Evolutionary conservation across 805 yeast species (phyloP).

Genomic region (Isabelozyma heimii): DNA sequence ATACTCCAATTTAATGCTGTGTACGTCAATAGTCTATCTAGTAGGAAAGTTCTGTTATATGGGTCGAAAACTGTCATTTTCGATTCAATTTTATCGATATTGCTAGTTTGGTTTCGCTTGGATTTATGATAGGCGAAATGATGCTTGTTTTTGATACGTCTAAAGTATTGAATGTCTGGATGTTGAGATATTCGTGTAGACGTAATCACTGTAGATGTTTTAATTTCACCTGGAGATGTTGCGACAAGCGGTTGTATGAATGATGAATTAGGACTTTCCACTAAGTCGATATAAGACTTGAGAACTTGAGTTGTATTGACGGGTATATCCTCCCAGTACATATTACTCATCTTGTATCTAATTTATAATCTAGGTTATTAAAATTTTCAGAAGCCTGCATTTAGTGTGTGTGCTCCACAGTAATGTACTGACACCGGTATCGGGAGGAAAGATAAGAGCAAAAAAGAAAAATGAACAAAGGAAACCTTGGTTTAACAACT

Average conservation of each 20-base stretch:
- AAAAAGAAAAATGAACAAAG: too few relatives aligned
- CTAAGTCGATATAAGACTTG: slow-evolving; percentile 19
- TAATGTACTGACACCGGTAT: neutral
- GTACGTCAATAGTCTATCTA: slow-evolving; percentile 43
- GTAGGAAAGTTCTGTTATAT: slow-evolving; percentile 28
- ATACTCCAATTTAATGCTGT: slow-evolving; percentile 48
- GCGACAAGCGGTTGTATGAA: neutral
- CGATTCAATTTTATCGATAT: slow-evolving; percentile 10
- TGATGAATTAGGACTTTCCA: slow-evolving; percentile 9
- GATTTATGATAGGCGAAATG: slow-evolving; percentile 36
- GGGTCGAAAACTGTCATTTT: slow-evolving; percentile 33
- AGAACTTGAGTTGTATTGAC: slow-evolving; percentile 20
- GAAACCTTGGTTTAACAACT: too few relatives aligned
- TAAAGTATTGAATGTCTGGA: slow-evolving; percentile 40
- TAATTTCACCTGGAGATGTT: slow-evolving; percentile 11
- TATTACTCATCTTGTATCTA: neutral
- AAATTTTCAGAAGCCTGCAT: too few relatives aligned
- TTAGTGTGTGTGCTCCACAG: neutral
- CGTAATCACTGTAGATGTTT: slow-evolving; percentile 11
- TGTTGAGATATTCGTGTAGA: slow-evolving; percentile 14
- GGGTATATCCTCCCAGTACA: neutral
- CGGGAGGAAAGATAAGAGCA: neutral
- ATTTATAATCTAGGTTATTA: neutral
- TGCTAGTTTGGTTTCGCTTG: slow-evolving; percentile 7
- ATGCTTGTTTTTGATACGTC: slow-evolving; percentile 29